Conservation (phyloP, 192 early-diverging fungal genomes). For the Coemansia sp. region DNA sequence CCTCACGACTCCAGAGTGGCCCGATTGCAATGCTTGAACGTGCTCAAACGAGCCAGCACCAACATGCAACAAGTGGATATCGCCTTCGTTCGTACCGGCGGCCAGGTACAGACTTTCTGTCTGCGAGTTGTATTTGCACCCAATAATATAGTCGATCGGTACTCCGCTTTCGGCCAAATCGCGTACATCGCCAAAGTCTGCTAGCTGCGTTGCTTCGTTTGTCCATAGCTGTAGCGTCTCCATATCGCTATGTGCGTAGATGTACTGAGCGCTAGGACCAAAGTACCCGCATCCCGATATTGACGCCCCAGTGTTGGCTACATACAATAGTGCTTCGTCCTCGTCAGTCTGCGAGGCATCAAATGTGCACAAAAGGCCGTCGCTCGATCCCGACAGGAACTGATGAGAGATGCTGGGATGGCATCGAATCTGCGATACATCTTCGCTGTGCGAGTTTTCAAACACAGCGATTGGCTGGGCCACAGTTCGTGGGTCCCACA, state of each 20-base stretch:
- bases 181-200: slow-evolving; percentile 86
- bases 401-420: slow-evolving; percentile 57
- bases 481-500: slow-evolving; percentile 29
- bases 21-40: slow-evolving; percentile 75
- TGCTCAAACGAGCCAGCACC: slow-evolving; percentile 72
- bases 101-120: slow-evolving; percentile 76
- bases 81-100: slow-evolving; percentile 75
- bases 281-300: slow-evolving; percentile 90
- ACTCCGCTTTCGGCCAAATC: slow-evolving; percentile 47
- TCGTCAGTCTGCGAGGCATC: slow-evolving; percentile 74
- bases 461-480: slow-evolving; percentile 26
- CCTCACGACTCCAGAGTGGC: slow-evolving; percentile 87
- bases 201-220: slow-evolving; percentile 47
- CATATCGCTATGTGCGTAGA: slow-evolving; percentile 87
- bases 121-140: slow-evolving; percentile 72
- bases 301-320: slow-evolving; percentile 81
- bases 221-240: slow-evolving; percentile 88
- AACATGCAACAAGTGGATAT: slow-evolving; percentile 81
- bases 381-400: slow-evolving; percentile 73
- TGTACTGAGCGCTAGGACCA: slow-evolving; percentile 85
- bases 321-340: slow-evolving; percentile 84
- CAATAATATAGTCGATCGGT: slow-evolving; percentile 80
- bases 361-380: slow-evolving; percentile 80
- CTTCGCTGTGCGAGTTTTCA: slow-evolving; percentile 74
- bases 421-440: slow-evolving; percentile 77